Evolutionary conservation across 2,329 filamentous ascomycete genomes (phyloP).

Genomic region (Pseudogymnoascus verrucosus): DNA sequence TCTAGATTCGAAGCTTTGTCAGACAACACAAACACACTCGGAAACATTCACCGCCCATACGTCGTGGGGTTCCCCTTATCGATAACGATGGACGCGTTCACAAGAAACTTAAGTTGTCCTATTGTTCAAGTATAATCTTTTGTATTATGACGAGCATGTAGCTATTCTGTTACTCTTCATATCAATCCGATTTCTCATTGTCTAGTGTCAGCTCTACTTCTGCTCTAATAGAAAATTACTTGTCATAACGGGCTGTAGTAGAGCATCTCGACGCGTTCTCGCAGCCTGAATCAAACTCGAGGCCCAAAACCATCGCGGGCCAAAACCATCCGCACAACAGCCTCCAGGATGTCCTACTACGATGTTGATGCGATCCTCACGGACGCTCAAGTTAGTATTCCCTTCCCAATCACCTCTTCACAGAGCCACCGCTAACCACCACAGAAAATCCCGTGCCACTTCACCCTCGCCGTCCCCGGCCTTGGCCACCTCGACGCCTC

Average conservation of each 20-base stretch:
- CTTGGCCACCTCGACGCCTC: constrained; percentile 88
- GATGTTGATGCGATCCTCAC: constrained; percentile 78
- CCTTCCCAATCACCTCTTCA: background rate
- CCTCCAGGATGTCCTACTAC: constrained; percentile 64
- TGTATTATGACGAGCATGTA: background rate
- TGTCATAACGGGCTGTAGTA: background rate
- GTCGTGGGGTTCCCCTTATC: background rate
- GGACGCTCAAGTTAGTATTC: constrained; percentile 60
- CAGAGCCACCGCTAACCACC: constrained; percentile 8
- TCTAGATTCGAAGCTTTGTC: background rate
- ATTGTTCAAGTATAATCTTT: background rate
- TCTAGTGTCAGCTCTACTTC: background rate
- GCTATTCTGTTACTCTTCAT: background rate
- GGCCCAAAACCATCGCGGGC: background rate
- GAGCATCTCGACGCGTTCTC: background rate
- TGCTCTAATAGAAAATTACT: background rate
- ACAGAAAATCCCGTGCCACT: constrained; percentile 91
- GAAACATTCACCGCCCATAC: background rate
- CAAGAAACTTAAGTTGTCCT: background rate
- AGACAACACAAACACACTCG: background rate
- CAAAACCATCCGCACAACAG: background rate
- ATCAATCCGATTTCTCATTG: background rate
- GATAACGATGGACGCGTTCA: background rate
- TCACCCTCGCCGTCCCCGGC: constrained; percentile 80
- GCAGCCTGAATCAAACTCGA: background rate